Percentiles rank a stretch among this genome's conserved stretches.
These are phyloP conservation scores for Yamadazyma siamensis DNA, from an alignment of 1,139 yeast species.

Conservation along the genomic window DNA sequence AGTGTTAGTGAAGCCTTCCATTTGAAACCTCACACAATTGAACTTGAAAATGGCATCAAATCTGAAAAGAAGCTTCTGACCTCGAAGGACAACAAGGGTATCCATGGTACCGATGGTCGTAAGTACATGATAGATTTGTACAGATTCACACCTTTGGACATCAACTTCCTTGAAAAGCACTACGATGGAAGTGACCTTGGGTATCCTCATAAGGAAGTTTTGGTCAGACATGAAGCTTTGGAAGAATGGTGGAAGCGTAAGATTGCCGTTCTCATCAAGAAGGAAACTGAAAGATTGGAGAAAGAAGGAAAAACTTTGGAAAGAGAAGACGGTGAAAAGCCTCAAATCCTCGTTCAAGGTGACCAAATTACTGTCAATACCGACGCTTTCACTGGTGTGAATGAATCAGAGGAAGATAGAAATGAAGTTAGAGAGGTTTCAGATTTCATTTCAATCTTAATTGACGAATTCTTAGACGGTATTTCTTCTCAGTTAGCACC, in stretches of 20 bases:
- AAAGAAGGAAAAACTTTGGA: conserved; percentile 25
- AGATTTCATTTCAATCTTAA: conserved; percentile 54
- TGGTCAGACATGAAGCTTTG: conserved; percentile 83
- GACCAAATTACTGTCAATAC: conserved; percentile 66
- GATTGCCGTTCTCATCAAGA: conserved; percentile 52
- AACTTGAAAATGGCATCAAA: conserved; percentile 28
- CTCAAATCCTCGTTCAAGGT: conserved; percentile 55
- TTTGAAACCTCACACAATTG: conserved; percentile 63
- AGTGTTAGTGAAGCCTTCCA: conserved; percentile 75
- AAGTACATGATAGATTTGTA: conserved; percentile 80
- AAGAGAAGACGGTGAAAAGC: conserved; percentile 35
- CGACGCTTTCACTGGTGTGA: conserved; percentile 61
- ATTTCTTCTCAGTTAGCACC: conserved; percentile 61
- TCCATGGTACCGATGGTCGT: conserved; percentile 81
- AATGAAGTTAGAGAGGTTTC: conserved; percentile 66
- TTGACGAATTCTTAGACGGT: conserved; percentile 63
- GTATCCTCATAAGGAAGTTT: conserved; percentile 80
- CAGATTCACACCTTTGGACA: conserved; percentile 81
- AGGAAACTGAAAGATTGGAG: conserved; percentile 47
- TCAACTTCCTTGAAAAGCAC: conserved; percentile 63
- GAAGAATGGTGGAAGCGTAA: conserved; percentile 85
- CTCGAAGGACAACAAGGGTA: conserved; percentile 81
- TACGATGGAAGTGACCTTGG: conserved; percentile 41
- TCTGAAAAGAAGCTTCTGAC: conserved; percentile 52
- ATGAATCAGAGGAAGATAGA: conserved; percentile 50